Evolutionary conservation across 495 filamentous ascomycete species (phyloP), one percentile per base, ranked within the genome.

Genomic region (Penicillium pancosmium): DNA sequence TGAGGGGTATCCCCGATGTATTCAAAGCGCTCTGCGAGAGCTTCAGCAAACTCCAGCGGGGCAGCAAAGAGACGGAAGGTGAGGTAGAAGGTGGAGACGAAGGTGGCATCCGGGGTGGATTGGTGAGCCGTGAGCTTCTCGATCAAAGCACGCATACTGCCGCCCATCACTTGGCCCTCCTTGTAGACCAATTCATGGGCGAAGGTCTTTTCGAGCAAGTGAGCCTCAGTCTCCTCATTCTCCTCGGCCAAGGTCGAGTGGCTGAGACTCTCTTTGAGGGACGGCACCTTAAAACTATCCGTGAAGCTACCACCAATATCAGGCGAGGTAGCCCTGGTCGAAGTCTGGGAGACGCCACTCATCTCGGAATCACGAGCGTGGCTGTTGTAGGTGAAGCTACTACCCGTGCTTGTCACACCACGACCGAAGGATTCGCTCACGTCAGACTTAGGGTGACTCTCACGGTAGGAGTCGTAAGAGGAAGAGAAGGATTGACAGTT

Each of bases 31-130:
- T 93, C 89, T 43, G 93, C 87, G 5, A 99, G 81, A 1, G 87
- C 84, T 67, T 92, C 81, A 4, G 92, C 91, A 56, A 98, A 85
- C 35, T 91, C 83, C 15, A 82, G 66, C 1, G 95, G 92, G 0
- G 91, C 90, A 48, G 91, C 91, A 60, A 99, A 99, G 18, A 96
- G 85, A 44, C 95, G 90, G 78, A 99, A 99, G 27, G 95, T 98
- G 43, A 98, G 86, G 73, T 95, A 98, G 71, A 99, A 98, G 0
- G 95, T 90, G 3, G 91, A 89, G 52, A 97, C 91, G 66, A 98
- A 99, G 69, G 90, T 85, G 36, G 91, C 86, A 70, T 97, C 93
- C 2, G 95, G 95, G 2, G 94, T 96, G 0, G 91, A 89, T 68
- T 97, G 91, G 69, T 95, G 92, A 0, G 90, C 91, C 2, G 95